Evolutionary conservation across 1,284 basidiomycete species (phyloP), one percentile per base, ranked within the genome.

Genomic region (Boletus albobrunnescens): DNA sequence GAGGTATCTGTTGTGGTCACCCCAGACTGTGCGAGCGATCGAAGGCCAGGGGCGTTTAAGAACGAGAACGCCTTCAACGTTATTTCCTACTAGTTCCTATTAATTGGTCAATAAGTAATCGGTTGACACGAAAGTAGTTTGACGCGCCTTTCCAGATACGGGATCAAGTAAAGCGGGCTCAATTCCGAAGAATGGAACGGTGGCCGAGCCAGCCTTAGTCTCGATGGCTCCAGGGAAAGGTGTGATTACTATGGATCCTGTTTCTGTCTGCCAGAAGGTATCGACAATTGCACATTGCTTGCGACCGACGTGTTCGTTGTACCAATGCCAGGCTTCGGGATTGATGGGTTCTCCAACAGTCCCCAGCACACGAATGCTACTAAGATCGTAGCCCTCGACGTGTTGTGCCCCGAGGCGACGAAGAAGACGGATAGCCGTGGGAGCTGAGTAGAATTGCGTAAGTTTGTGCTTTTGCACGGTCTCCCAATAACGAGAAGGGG

Each of bases 321-420:
- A 97, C 95, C 95, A 98, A 64, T 94, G 82, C 95, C 96, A 98
- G 4, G 95, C 96, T 69, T 98, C 95, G 23, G 95, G 94, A 73
- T 98, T 98, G 76, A 99, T 98, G 6, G 96, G 96, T 73, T 99
- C 95, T 45, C 95, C 96, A 46, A 99, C 95, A 49, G 79, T 85
- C 26, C 95, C 95, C 32, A 99, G 77, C 17, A 96, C 88, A 51
- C 95, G 84, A 51, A 99, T 71, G 27, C 81, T 82, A 57, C 77
- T 82, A 28, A 98, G 78, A 68, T 98, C 92, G 71, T 94, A 79
- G 31, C 80, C 75, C 64, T 91, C 78, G 55, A 95, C 91, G 66
- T 94, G 87, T 50, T 94, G 85, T 56, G 86, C 80, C 45, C 95
- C 95, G 43, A 96, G 80, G 39, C 89, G 77, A 59, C 94, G 87